Percentiles rank a stretch among this genome's conserved stretches.
These are phyloP conservation scores for Suhomyces bribrorum DNA, from an alignment of 1,139 yeast genomes.

Conservation along the genomic window DNA sequence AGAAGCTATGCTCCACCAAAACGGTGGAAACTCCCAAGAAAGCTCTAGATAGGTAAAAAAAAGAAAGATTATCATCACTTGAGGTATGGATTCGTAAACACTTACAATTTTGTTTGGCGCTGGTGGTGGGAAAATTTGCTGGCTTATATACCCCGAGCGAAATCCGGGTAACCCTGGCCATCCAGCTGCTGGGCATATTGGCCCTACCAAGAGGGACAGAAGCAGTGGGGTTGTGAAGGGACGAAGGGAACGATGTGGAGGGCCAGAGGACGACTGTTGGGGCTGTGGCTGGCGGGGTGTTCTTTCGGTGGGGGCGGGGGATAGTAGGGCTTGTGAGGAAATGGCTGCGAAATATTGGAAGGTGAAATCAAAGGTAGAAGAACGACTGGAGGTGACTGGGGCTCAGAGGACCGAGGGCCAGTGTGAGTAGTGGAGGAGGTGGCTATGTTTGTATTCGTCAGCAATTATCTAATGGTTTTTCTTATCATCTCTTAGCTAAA, in stretches of 20 bases:
- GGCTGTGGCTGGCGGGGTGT: neutral
- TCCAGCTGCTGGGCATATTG: too few relatives aligned
- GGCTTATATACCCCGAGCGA: slow-evolving; percentile 2
- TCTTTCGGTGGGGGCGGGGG: neutral
- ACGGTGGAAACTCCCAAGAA: slow-evolving; percentile 40
- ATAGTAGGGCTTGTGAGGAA: neutral
- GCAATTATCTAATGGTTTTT: too few relatives aligned
- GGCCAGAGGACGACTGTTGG: neutral
- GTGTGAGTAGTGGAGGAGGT: neutral
- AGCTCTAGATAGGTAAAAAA: slow-evolving; percentile 45
- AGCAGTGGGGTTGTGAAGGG: neutral
- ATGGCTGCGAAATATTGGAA: neutral
- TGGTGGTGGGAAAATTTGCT: slow-evolving; percentile 1
- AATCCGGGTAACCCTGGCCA: slow-evolving; percentile 16
- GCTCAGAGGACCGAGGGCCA: neutral
- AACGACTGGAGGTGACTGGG: neutral
- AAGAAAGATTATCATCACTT: slow-evolving; percentile 27
- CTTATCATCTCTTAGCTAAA: too few relatives aligned
- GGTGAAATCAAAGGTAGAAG: too few relatives aligned
- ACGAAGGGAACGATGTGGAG: neutral
- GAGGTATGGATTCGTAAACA: slow-evolving; percentile 7
- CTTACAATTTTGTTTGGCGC: slow-evolving; percentile 3
- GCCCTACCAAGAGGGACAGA: too few relatives aligned
- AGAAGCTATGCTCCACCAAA: slow-evolving; percentile 41
- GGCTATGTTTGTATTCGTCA: too few relatives aligned